Conservation (phyloP, 2,329 filamentous ascomycete genomes). For the Aspergillus aculeatus region DNA sequence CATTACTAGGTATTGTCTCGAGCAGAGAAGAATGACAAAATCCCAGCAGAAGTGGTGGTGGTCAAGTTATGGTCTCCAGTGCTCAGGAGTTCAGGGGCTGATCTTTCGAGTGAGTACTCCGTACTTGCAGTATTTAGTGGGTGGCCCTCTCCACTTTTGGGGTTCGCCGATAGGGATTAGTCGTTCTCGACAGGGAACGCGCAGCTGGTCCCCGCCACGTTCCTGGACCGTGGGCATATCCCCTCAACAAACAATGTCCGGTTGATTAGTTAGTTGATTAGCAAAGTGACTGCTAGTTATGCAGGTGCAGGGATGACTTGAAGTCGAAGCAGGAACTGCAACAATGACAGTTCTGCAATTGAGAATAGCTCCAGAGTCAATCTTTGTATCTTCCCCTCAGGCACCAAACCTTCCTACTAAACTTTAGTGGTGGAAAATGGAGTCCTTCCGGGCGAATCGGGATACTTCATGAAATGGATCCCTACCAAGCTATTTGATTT, state of each 20-base stretch:
- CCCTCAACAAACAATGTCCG: no score
- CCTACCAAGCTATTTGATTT: not conserved
- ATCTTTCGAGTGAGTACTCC: not conserved
- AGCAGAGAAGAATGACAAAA: no score
- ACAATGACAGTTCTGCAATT: no score
- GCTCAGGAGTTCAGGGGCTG: slow-evolving; percentile 27
- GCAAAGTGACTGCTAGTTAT: no score
- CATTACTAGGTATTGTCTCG: not conserved
- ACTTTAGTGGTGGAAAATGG: not conserved
- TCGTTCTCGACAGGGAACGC: no score
- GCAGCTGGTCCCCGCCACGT: slow-evolving; percentile 17
- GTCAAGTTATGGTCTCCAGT: slow-evolving; percentile 1
- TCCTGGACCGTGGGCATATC: slow-evolving; percentile 5
- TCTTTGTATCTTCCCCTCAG: not conserved
- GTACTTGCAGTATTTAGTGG: slow-evolving; percentile 8
- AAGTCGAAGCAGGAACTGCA: no score
- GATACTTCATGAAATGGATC: not conserved
- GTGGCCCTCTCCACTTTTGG: slow-evolving; percentile 17
- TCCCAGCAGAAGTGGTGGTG: not conserved
- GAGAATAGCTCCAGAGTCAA: no score
- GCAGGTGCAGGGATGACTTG: no score
- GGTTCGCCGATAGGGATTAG: not conserved
- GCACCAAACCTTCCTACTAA: not conserved
- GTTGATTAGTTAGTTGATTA: no score
- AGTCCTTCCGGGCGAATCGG: not conserved